These are phyloP conservation scores for Chaetoscypha palmicola DNA, from an alignment of 2,329 filamentous ascomycete genomes.

Conservation along the genomic window DNA sequence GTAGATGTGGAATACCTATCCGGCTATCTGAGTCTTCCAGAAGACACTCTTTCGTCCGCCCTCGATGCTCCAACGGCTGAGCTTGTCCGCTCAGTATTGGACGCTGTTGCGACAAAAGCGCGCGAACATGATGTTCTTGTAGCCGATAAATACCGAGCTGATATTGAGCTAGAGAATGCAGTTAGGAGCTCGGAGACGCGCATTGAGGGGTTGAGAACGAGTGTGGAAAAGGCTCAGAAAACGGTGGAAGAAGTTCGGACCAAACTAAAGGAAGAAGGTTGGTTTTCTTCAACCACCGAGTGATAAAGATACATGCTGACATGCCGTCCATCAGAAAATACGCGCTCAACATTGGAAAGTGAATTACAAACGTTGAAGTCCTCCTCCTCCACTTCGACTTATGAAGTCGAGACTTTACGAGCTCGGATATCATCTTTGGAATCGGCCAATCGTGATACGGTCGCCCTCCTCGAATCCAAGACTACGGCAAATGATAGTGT, in stretches of 20 bases:
- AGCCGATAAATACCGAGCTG: conserved; percentile 79
- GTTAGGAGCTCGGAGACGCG: conserved; percentile 78
- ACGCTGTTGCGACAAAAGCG: conserved; percentile 69
- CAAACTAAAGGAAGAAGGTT: conserved; percentile 79
- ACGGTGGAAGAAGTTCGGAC: conserved; percentile 76
- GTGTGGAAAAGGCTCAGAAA: conserved; percentile 74
- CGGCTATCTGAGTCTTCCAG: conserved; percentile 61
- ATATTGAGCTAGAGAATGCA: conserved; percentile 89
- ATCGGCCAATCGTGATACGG: conserved; percentile 82
- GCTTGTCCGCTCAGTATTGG: conserved; percentile 67
- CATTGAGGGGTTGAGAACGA: conserved; percentile 72
- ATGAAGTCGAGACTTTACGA: conserved; percentile 68
- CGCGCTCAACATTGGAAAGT: conserved; percentile 67
- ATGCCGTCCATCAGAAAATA: conserved; percentile 54
- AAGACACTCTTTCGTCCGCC: conserved; percentile 53
- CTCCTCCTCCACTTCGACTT: conserved; percentile 64
- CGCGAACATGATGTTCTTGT: conserved; percentile 76
- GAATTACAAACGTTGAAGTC: conserved; percentile 75
- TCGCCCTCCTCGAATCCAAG: conserved; percentile 85
- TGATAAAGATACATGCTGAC: conserved; percentile 12
- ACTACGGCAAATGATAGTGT: conserved; percentile 79
- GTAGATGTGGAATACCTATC: conserved; percentile 69
- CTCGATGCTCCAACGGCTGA: conserved; percentile 67
- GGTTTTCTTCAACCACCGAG: conserved; percentile 17
- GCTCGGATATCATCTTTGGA: conserved; percentile 82